Evolutionary conservation across 1,284 basidiomycete species (phyloP), one percentile per base, ranked within the genome.

Genomic region (Apiotrichum siamense): DNA sequence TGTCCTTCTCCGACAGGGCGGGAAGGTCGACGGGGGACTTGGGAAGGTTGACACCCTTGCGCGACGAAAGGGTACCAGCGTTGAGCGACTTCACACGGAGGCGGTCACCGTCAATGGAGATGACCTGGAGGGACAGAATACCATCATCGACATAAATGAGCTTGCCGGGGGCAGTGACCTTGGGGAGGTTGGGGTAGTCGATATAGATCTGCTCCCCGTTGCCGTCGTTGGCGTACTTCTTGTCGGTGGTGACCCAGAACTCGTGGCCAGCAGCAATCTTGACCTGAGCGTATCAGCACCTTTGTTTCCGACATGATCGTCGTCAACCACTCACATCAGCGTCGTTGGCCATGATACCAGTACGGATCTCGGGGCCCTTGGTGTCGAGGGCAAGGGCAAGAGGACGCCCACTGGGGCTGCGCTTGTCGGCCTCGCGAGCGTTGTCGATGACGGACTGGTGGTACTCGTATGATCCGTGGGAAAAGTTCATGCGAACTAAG

Each of bases 301-400:
- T 18, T 7, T 3, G 20, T n/a, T 21, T 7, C 9, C 6, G 9
- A 18, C 41, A 23, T n/a, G 2, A 5, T 15, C 2, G 9, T 27
- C 3, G 10, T 13, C 5, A 10, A 11, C 9, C 31, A 80, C 87
- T 67, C 70, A 91, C 88, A 69, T 99, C 96, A 62, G 80, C 78
- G 70, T 83, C 82, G 72, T 90, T 83, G 73, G 80, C 83, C 81
- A 96, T 98, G 69, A 93, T 70, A 63, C 96, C 96, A 41, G 96
- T 98, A 64, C 96, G 86, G 79, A 99, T 99, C 78, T 98, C 96
- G 35, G 96, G 96, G 48, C 96, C 96, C 88, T 98, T 98, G 61
- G 96, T 98, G 77, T 99, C 96, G 49, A 99, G 80, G 64, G 96
- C 96, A 68, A 99, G 97, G 49, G 96, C 96, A 44, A 99, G 82